Evolutionary conservation across 2,329 filamentous ascomycete genomes (phyloP).

Genomic region (Grosmannia penicillata): DNA sequence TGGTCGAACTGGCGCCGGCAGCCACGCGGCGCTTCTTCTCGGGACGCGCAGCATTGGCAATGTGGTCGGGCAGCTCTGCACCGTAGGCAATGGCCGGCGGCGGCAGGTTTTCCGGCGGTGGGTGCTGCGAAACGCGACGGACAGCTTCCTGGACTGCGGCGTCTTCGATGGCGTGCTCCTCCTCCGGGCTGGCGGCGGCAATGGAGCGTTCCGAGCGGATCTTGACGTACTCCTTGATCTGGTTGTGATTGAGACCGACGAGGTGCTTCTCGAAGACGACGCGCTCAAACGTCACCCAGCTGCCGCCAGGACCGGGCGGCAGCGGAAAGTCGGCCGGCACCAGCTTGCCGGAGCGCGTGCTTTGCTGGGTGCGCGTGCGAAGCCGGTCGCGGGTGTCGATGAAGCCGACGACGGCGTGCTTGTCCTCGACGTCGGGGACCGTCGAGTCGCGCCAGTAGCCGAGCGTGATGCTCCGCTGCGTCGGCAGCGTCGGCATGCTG

Average conservation of each 20-base stretch:
- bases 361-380: conserved; percentile 40
- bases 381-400: conserved; percentile 47
- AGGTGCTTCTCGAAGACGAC: conserved; percentile 45
- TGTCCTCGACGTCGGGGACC: conserved; percentile 30
- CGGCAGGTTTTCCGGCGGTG: conserved; percentile 25
- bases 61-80: conserved; percentile 28
- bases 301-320: conserved; percentile 44
- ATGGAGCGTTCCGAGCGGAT: conserved; percentile 25
- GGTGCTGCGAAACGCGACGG: conserved; percentile 25
- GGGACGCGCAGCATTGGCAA: conserved; percentile 14
- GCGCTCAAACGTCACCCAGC: conserved; percentile 49
- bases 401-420: conserved; percentile 46
- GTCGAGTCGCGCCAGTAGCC: conserved; percentile 47
- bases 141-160: conserved; percentile 32
- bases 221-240: conserved; percentile 49
- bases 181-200: conserved; percentile 21
- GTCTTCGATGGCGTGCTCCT: conserved; percentile 22
- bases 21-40: conserved; percentile 33
- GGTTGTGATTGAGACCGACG: conserved; percentile 36
- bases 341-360: conserved; percentile 30
- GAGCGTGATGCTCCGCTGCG: conserved; percentile 31
- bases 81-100: conserved; percentile 37
- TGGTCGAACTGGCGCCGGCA: no score
- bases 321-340: conserved; percentile 31
- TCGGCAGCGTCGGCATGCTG: not conserved